Evolutionary conservation across 1,284 basidiomycete species (phyloP).

Genomic region (Inonotus hispidus): DNA sequence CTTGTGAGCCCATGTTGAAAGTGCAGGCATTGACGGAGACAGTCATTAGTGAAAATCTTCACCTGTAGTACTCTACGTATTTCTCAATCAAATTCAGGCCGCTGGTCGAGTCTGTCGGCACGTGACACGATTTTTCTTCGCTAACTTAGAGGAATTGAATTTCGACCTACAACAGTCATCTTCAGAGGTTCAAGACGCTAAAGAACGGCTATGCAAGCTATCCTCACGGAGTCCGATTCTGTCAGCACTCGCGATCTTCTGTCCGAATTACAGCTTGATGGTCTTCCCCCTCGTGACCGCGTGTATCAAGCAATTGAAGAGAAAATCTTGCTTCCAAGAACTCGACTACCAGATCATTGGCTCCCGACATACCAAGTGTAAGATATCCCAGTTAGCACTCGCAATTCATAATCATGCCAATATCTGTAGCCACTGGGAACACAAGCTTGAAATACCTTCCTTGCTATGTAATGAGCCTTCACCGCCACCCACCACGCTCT

Average conservation of each 20-base stretch:
- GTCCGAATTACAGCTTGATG: constrained; percentile 46
- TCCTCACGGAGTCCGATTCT: constrained; percentile 41
- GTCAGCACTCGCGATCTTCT: constrained; percentile 41
- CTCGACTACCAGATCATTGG: constrained; percentile 62
- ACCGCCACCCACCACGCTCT: constrained; percentile 71
- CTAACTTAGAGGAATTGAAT: too few relatives aligned
- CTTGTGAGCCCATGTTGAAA: too few relatives aligned
- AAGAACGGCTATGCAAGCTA: constrained; percentile 32
- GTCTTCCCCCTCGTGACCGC: constrained; percentile 50
- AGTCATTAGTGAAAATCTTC: too few relatives aligned
- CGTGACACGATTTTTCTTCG: too few relatives aligned
- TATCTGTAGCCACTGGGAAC: constrained; percentile 61
- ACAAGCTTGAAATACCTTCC: constrained; percentile 52
- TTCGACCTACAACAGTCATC: too few relatives aligned
- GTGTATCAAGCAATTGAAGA: constrained; percentile 64
- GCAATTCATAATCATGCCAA: background rate
- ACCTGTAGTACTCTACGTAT: too few relatives aligned
- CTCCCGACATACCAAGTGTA: constrained; percentile 74
- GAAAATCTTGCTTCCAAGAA: constrained; percentile 60
- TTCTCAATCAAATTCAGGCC: too few relatives aligned
- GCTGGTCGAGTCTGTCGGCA: too few relatives aligned
- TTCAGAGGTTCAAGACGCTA: background rate
- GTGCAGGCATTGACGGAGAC: too few relatives aligned
- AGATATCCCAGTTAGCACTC: constrained; percentile 6
- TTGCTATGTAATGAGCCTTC: constrained; percentile 62